phyloP scores from a whole-genome alignment of 1,284 basidiomycete species.

The Ceratobasidium sp. region DNA sequence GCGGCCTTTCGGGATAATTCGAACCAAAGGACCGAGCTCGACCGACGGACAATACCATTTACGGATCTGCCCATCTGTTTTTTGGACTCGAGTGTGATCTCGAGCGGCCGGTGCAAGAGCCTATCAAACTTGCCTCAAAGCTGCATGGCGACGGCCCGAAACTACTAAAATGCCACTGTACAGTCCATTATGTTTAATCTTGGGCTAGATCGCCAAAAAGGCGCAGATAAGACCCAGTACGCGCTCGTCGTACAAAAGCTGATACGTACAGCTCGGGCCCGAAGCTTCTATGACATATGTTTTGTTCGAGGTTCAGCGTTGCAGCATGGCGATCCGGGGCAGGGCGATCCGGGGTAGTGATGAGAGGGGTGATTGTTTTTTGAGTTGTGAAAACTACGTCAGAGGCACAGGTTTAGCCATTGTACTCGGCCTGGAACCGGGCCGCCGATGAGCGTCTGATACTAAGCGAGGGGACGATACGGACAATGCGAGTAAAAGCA shows the following conservation, averaged over 20 bases:
- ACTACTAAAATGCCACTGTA: neutral
- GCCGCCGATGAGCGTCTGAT: neutral
- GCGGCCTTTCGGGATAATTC: neutral
- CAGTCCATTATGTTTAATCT: neutral
- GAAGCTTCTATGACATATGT: constrained; percentile 5
- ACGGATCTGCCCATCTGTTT: neutral
- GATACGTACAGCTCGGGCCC: neutral
- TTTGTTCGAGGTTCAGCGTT: constrained; percentile 15
- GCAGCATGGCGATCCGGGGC: constrained; percentile 4
- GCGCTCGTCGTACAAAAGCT: neutral
- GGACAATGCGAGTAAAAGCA: neutral
- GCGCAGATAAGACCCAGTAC: neutral
- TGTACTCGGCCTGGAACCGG: neutral
- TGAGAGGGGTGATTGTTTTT: neutral
- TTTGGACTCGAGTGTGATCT: neutral
- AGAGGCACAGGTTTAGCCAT: neutral
- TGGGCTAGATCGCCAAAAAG: constrained; percentile 1
- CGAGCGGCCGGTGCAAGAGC: neutral
- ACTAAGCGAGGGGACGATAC: neutral
- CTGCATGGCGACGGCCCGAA: constrained; percentile 2
- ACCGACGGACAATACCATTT: neutral
- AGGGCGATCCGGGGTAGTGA: constrained; percentile 6
- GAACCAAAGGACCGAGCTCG: neutral
- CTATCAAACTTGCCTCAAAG: neutral
- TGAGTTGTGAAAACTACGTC: neutral